Percentiles rank a stretch among this genome's conserved stretches.
Conservation (phyloP, 352 stramenopile species). For the Elongisporangium prolatum region DNA sequence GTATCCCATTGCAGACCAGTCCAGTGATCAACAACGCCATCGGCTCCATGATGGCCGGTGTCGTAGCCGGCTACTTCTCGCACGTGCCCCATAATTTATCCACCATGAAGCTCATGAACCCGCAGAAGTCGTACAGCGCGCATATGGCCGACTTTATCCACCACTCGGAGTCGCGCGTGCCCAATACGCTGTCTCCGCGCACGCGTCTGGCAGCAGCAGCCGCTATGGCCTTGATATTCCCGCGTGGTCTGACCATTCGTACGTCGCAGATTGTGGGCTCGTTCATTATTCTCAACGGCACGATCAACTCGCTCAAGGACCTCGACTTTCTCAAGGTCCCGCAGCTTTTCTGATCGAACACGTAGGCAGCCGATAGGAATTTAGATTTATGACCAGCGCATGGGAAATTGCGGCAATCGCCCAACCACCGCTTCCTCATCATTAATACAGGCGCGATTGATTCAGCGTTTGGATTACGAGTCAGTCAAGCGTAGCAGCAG, state of each 20-base stretch:
- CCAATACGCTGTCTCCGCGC: constrained; percentile 63
- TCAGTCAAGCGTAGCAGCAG: constrained; percentile 12
- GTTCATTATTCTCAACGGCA: constrained; percentile 93
- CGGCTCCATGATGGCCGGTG: constrained; percentile 84
- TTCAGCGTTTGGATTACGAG: too few species aligned
- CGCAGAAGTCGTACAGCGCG: constrained; percentile 77
- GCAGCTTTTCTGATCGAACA: constrained; percentile 24
- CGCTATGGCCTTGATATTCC: constrained; percentile 81
- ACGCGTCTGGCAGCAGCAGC: constrained; percentile 64
- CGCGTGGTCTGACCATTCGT: constrained; percentile 85
- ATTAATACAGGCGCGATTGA: constrained; percentile 4
- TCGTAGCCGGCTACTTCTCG: constrained; percentile 91
- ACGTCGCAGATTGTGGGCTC: constrained; percentile 91
- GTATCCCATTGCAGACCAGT: constrained; percentile 61
- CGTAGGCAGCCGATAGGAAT: neutral
- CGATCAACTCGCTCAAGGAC: constrained; percentile 88
- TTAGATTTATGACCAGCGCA: neutral
- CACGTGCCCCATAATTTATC: constrained; percentile 95
- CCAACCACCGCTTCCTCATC: neutral
- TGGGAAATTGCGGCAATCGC: neutral
- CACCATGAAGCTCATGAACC: constrained; percentile 95
- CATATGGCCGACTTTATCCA: constrained; percentile 85
- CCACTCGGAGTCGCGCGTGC: constrained; percentile 79
- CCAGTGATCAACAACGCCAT: constrained; percentile 84
- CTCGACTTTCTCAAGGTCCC: constrained; percentile 55